Conservation (phyloP, 345 rosid genomes). For the Sonneratia caseolaris region DNA sequence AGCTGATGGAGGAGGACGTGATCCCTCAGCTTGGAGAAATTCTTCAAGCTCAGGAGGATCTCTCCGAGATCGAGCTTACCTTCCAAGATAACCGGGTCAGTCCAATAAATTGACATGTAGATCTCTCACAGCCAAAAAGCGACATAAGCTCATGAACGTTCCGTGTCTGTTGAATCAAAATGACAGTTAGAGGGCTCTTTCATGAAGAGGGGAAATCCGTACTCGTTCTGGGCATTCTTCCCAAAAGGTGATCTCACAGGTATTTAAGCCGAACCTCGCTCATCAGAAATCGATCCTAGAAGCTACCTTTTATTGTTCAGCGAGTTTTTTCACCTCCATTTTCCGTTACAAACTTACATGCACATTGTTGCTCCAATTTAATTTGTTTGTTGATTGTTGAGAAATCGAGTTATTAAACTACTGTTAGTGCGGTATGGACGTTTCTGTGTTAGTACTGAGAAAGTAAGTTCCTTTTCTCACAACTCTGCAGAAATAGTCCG, state of each 20-base stretch:
- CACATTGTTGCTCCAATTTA: too few relatives aligned
- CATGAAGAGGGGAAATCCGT: constrained; percentile 39
- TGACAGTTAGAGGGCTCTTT: constrained; percentile 81
- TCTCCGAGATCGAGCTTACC: constrained; percentile 52
- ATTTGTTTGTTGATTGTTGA: not conserved
- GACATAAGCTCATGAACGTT: not conserved
- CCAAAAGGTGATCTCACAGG: constrained; percentile 50
- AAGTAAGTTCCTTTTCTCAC: too few relatives aligned
- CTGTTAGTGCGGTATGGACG: not conserved
- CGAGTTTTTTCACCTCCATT: too few relatives aligned
- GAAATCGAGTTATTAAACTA: not conserved
- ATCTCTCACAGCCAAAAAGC: not conserved
- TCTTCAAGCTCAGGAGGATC: constrained; percentile 61
- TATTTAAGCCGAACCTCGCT: not conserved
- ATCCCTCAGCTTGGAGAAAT: constrained; percentile 59
- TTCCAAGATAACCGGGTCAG: constrained; percentile 69
- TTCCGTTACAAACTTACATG: too few relatives aligned
- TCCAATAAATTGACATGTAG: not conserved
- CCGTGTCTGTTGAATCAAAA: not conserved
- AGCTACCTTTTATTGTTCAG: too few relatives aligned
- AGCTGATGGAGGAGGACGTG: constrained; percentile 88
- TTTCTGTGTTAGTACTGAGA: too few relatives aligned
- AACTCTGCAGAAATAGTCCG: not conserved
- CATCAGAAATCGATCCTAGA: too few relatives aligned
- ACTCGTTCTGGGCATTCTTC: constrained; percentile 91